phyloP scores from a whole-genome alignment of 2,329 filamentous ascomycete species.

The Botrytis fragariae region DNA sequence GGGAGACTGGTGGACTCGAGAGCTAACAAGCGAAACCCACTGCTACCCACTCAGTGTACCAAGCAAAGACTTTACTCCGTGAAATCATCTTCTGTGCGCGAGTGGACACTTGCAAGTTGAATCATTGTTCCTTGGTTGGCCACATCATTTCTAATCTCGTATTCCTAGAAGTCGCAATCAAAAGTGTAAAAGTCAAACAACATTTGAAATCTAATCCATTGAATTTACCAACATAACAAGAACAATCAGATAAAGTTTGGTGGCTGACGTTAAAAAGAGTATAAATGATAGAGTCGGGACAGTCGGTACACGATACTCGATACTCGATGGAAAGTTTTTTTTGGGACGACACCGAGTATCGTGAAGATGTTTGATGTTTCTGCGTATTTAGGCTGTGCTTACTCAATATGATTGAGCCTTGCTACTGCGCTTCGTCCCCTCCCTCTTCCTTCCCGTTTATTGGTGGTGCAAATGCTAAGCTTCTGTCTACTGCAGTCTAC shows the following conservation, averaged over 20 bases:
- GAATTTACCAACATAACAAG: not conserved
- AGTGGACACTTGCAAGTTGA: not conserved
- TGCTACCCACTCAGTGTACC: not conserved
- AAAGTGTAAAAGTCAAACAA: not conserved
- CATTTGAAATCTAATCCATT: not conserved
- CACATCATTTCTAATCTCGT: constrained; percentile 12
- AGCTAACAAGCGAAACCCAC: not conserved
- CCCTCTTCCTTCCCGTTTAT: not conserved
- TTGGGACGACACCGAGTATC: not conserved
- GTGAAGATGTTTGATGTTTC: constrained; percentile 7
- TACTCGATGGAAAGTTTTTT: not conserved
- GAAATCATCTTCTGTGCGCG: not conserved
- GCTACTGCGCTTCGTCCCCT: not conserved
- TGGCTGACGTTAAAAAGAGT: not conserved
- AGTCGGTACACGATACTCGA: not conserved
- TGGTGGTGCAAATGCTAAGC: not conserved
- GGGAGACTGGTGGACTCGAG: not conserved
- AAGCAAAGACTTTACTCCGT: not conserved
- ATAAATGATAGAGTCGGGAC: not conserved
- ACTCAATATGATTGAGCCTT: not conserved
- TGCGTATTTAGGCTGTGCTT: not conserved
- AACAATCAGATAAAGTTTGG: not conserved
- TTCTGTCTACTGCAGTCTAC: not conserved
- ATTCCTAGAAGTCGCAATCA: not conserved
- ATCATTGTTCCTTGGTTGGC: constrained; percentile 2